These are phyloP conservation scores for Penicillium argentinense DNA, from an alignment of 495 filamentous ascomycete genomes.

Conservation along the genomic window DNA sequence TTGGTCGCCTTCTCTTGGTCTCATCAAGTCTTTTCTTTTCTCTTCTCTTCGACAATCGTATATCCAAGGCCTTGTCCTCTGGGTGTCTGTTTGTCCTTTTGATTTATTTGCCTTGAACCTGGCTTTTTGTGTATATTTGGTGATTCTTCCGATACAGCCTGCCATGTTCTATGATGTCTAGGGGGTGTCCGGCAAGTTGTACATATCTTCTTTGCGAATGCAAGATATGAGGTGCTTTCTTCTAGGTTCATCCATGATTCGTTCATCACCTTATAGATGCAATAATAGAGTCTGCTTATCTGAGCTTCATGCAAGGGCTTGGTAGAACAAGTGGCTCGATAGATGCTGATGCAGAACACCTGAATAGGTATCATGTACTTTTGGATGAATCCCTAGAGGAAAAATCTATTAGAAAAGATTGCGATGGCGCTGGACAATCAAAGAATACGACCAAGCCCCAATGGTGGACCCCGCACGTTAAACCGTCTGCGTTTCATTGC, in stretches of 20 bases:
- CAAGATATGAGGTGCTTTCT: constrained; percentile 9
- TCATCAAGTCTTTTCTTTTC: constrained; percentile 2
- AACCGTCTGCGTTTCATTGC: too few relatives aligned
- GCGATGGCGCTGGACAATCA: too few relatives aligned
- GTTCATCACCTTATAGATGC: neutral
- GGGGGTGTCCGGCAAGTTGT: constrained; percentile 8
- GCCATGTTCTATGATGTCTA: constrained; percentile 1
- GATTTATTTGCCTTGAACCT: constrained; percentile 5
- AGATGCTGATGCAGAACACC: too few relatives aligned
- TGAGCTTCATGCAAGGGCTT: too few relatives aligned
- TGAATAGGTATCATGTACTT: too few relatives aligned
- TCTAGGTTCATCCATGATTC: neutral
- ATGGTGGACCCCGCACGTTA: too few relatives aligned
- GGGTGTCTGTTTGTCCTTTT: neutral
- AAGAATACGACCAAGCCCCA: too few relatives aligned
- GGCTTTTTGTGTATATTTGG: constrained; percentile 3
- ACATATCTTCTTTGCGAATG: constrained; percentile 16
- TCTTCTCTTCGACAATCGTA: constrained; percentile 3
- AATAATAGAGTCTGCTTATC: too few relatives aligned
- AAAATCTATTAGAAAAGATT: too few relatives aligned
- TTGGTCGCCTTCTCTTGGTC: constrained; percentile 4
- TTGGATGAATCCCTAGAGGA: too few relatives aligned
- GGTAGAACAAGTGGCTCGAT: too few relatives aligned
- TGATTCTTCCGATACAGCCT: constrained; percentile 1
- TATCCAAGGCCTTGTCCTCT: neutral